Base-by-base conservation (phyloP, 179 eudicot species). In the Gypsophila paniculata region DNA sequence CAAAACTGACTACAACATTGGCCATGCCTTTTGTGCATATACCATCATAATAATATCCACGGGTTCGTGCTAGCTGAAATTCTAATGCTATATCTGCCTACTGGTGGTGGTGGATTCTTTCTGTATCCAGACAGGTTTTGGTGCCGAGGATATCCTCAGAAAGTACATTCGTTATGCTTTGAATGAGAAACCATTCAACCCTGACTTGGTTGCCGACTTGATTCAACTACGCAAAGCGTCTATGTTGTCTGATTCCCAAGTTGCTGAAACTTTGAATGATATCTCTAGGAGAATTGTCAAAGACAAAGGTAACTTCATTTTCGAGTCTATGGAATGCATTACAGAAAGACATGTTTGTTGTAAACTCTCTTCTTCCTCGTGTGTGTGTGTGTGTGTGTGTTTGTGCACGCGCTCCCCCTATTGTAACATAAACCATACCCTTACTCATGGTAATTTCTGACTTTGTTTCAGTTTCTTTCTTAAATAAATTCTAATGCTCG, bases 151-250 rank as follows among this genome's bases (percentile, higher is more conserved):
- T 57, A 80, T 93, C 75, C 76, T 93, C 69, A 89, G 98, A 22
- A 93, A 93, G 74, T 93, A 93, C 74, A 84, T 91, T 59, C 91
- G 98, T 19, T 91, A 87, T 78, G 81, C 82, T 36, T 75, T 93
- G 79, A 93, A 91, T 75, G 98, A 93, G 79, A 91, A 93, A 77
- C 96, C 96, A 68, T 93, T 93, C 76, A 86, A 84, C 72, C 87
- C 86, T 32, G 87, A 88, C 51, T 55, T 82, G 61, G 89, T 91
- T 80, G 83, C 82, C 29, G 85, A 89, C 74, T 75, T 93, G 72
- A 91, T 91, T 77, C 86, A 87, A 57, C 89, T 93, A 1, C 81
- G 96, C 70, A 86, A 91, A 88, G 84, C 90, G 34, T 84, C 97
- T 38, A 34, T 59, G 72, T 69, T 93, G 78, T 83, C 80, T 55